Evolutionary conservation across 2,329 filamentous ascomycete genomes (phyloP), one percentile per base, ranked within the genome.

Genomic region (Leptographium procerum): DNA sequence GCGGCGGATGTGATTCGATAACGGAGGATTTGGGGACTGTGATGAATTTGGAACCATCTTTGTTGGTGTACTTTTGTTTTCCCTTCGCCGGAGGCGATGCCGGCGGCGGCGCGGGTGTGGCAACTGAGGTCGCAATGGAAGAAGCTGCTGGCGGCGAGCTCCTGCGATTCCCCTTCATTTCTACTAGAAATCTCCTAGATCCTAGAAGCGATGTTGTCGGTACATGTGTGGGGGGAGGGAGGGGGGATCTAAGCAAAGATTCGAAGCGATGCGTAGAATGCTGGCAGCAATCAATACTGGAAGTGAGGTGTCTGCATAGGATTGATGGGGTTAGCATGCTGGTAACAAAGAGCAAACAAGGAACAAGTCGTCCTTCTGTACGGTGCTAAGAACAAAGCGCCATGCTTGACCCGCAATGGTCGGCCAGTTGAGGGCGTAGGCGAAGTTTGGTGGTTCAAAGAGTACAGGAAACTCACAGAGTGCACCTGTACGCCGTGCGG

Each of bases 31-130:
- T 85, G 33, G 83, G 82, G 16, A 85, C 78, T 50, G 81, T 85
- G 68, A 86, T 85, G 70, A 83, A 83, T 73, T 86, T 86, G 61
- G 83, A 85, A 60, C 83, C 83, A 73, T 87, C 83, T 69, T 85
- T 85, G 67, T 85, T 86, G 61, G 78, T 82, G 68, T 85, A 85
- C 66, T 84, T 85, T 31, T 83, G 77, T 22, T 79, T 82, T 59
- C 70, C 65, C 68, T 77, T 80, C 55, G 73, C 72, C 60, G 74
- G 75, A 56, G 81, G 77, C 60, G 80, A 81, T 63, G 76, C 69
- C 66, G 81, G 76, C 14, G 64, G 60, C 31, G 64, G 50, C 31
- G 62, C 61, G 24, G 64, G 19, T 16, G 48, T 14, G 11, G 60
- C 36, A 7, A 29, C 55, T 19, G 55, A 36, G 13, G 58, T 33